Conservation (phyloP, 768 basidiomycete species). For the Boletus subparvulus region DNA sequence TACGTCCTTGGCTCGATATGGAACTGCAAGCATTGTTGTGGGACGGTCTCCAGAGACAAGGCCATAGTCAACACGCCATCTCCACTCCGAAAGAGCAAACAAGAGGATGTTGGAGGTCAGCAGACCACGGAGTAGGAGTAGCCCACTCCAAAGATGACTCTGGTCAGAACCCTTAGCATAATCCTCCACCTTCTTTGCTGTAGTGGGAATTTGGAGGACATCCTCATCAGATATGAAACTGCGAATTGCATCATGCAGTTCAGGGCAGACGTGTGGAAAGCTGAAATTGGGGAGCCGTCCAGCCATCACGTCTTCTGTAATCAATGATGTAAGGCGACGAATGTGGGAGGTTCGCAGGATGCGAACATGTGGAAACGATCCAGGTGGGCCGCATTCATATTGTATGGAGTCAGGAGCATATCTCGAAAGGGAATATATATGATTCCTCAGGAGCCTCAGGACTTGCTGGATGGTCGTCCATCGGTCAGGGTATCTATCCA, state of each 20-base stretch:
- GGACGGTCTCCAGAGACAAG: no score
- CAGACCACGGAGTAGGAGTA: conserved; percentile 29
- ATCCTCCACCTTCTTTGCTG: conserved; percentile 2
- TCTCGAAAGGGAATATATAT: background rate
- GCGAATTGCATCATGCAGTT: background rate
- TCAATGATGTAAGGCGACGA: background rate
- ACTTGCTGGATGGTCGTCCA: conserved; percentile 32
- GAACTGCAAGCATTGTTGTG: conserved; percentile 35
- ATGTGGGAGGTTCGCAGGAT: background rate
- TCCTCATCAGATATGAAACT: conserved; percentile 13
- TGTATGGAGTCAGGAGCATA: background rate
- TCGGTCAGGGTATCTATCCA: conserved; percentile 29
- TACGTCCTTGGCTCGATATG: conserved; percentile 37
- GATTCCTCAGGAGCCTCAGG: conserved; percentile 11
- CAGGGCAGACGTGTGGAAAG: conserved; percentile 1
- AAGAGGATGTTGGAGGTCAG: conserved; percentile 26
- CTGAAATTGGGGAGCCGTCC: conserved; percentile 9
- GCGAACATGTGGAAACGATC: conserved; percentile 10
- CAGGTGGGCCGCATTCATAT: background rate
- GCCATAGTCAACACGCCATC: conserved; percentile 37
- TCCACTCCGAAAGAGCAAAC: conserved; percentile 26
- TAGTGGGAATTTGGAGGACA: background rate
- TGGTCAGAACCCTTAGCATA: background rate
- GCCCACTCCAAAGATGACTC: background rate
- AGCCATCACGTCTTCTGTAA: conserved; percentile 5